Percentiles rank a stretch among this genome's conserved stretches.
Evolutionary conservation across 2,329 filamentous ascomycete species (phyloP).

Genomic region (Epichloe uncinata): DNA sequence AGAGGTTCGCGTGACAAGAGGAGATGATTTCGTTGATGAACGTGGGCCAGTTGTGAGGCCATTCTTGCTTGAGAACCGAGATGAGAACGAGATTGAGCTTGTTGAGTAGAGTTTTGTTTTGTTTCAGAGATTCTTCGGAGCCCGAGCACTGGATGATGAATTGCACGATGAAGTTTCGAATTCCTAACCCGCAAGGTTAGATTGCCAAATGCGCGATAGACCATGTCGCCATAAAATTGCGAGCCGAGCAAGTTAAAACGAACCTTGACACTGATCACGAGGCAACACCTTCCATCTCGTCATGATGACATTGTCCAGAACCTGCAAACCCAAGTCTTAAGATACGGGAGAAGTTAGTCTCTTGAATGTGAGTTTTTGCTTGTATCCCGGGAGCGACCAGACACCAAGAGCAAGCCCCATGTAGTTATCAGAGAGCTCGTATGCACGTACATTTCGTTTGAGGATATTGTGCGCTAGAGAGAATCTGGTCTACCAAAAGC

Average conservation of each 20-base stretch:
- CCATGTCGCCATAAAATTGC: neutral
- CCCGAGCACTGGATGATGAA: slow-evolving; percentile 92
- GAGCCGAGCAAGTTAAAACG: slow-evolving; percentile 11
- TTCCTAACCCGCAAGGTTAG: slow-evolving; percentile 43
- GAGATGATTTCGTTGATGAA: slow-evolving; percentile 99
- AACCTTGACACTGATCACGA: slow-evolving; percentile 85
- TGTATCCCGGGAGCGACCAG: neutral
- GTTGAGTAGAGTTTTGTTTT: slow-evolving; percentile 83
- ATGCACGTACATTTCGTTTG: slow-evolving; percentile 80
- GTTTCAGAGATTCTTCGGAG: slow-evolving; percentile 74
- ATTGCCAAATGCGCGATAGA: neutral
- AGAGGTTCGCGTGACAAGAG: slow-evolving; percentile 86
- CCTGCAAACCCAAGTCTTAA: slow-evolving; percentile 80
- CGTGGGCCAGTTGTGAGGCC: slow-evolving; percentile 98
- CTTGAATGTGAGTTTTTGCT: neutral
- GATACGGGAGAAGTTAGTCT: slow-evolving; percentile 9
- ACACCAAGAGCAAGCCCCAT: neutral
- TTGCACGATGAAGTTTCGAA: slow-evolving; percentile 97
- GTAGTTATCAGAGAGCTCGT: neutral
- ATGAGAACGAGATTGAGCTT: slow-evolving; percentile 97
- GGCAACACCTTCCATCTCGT: slow-evolving; percentile 98
- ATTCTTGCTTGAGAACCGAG: slow-evolving; percentile 97
- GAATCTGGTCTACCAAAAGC: slow-evolving; percentile 93
- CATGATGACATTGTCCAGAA: slow-evolving; percentile 96
- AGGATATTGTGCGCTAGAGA: slow-evolving; percentile 81